Base-by-base conservation (phyloP, 1,139 yeast genomes). In the Pichia sp. region DNA sequence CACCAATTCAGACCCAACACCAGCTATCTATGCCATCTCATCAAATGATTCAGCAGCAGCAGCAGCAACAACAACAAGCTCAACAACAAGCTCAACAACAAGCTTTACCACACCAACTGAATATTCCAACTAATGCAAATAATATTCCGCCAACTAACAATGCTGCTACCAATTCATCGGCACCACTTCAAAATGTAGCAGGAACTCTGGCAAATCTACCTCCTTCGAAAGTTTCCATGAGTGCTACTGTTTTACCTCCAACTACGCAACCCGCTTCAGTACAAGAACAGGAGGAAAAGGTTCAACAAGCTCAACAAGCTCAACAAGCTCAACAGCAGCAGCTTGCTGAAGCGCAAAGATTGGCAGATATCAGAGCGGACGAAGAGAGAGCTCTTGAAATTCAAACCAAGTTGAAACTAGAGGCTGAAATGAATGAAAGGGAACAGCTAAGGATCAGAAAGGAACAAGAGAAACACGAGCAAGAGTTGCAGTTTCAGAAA, bases 1-100 rank as follows among this genome's bases (percentile, higher is more conserved):
- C 85, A 5, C 85, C 85, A 29, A 69, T 74, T 47, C 64, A 59
- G 45, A 78, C 79, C 61, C 81, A 76, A 39, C 61, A 56, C 45
- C 69, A 65, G 47, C 57, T 58, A 35, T 47, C 57, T 3, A 55
- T 58, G 59, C 63, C 64, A 52, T 49, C 54, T 29, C 52, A 49
- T 46, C 66, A 56, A 43, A 67, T 57, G 55, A 67, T 58, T 43
- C 64, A 55, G 38, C 62, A 55, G 39, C 60, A 56, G 38, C 61
- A 57, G 37, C 62, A 57, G 35, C 61, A 55, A 33, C 61, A 55
- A 41, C 59, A 51, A 31, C 60, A 56, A 29, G 59, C 52, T 39
- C 64, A 52, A 33, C 45, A 42, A 44, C 47, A 29, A 36, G 49
- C 31, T 41, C 36, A 36, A 32, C 48, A 40, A 33, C 44, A 39